These are phyloP conservation scores for Leccinellum luteum DNA, from an alignment of 768 basidiomycete genomes.

Conservation along the genomic window DNA sequence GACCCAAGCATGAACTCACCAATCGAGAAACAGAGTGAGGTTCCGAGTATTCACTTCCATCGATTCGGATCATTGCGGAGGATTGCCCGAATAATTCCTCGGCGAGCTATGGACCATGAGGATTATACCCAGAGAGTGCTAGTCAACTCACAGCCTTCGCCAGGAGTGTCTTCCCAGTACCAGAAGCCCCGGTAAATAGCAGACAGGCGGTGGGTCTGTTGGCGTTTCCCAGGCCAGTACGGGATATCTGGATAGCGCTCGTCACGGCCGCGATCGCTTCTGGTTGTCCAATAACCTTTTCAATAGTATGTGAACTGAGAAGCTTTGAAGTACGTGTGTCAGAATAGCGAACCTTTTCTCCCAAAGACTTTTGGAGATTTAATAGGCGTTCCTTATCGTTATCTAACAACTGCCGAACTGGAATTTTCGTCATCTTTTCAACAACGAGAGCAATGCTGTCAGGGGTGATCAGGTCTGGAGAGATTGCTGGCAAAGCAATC, in stretches of 20 bases:
- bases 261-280: slow-evolving; percentile 46
- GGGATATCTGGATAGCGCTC: slow-evolving; percentile 46
- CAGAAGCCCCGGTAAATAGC: slow-evolving; percentile 40
- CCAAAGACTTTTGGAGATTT: too few relatives aligned
- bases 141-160: slow-evolving; percentile 10
- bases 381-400: not conserved
- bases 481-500: not conserved
- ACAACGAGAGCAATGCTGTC: not conserved
- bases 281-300: slow-evolving; percentile 32
- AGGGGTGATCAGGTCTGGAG: slow-evolving; percentile 5
- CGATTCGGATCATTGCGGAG: slow-evolving; percentile 43
- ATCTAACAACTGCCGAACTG: not conserved
- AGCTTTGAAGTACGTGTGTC: not conserved
- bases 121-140: too few relatives aligned
- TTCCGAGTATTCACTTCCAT: slow-evolving; percentile 46
- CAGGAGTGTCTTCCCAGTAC: slow-evolving; percentile 41
- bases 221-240: slow-evolving; percentile 46
- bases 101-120: slow-evolving; percentile 30
- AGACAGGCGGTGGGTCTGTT: slow-evolving; percentile 45
- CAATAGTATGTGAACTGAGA: not conserved
- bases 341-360: too few relatives aligned
- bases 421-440: slow-evolving; percentile 1
- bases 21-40: slow-evolving; percentile 43
- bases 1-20: not conserved
- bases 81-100: slow-evolving; percentile 44